phyloP scores from a whole-genome alignment of 2,329 filamentous ascomycete species.

The Dothiorella sarmentorum region DNA sequence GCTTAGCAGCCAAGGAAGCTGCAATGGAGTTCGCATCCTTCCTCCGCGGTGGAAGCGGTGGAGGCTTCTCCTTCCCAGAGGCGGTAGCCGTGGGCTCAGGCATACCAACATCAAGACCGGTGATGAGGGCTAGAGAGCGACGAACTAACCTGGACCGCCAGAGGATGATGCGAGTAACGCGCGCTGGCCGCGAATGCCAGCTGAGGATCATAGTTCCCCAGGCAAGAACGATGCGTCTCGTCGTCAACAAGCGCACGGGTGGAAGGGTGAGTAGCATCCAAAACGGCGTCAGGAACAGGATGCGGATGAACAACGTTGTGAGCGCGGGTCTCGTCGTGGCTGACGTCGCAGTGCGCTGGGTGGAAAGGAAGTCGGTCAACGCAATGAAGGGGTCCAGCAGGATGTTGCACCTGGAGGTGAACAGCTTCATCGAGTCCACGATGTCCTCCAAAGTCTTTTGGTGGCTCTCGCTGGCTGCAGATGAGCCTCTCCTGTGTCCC shows the following conservation, averaged over 20 bases:
- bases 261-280: conserved; percentile 83
- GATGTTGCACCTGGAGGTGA: conserved; percentile 89
- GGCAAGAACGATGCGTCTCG: conserved; percentile 76
- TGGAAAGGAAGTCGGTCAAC: conserved; percentile 89
- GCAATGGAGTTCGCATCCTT: conserved; percentile 48
- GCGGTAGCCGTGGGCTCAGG: conserved; percentile 16
- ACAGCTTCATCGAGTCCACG: conserved; percentile 84
- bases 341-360: conserved; percentile 83
- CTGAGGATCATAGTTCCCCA: conserved; percentile 83
- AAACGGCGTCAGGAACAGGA: conserved; percentile 80
- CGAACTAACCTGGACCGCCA: conserved; percentile 83
- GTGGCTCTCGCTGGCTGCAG: conserved; percentile 66
- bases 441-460: conserved; percentile 98
- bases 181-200: conserved; percentile 85
- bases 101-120: conserved; percentile 71
- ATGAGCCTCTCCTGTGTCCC: conserved; percentile 47
- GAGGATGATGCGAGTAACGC: conserved; percentile 79
- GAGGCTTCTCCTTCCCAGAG: conserved; percentile 29
- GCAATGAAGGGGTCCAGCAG: conserved; percentile 83
- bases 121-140: conserved; percentile 66
- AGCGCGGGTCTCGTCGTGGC: conserved; percentile 88
- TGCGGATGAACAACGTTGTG: conserved; percentile 83
- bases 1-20: conserved; percentile 42
- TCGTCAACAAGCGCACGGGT: conserved; percentile 80
- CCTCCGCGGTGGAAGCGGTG: conserved; percentile 41